Evolutionary conservation across 257 asterid genomes (phyloP), one percentile per base, ranked within the genome.

Genomic region (Salvia splendens): DNA sequence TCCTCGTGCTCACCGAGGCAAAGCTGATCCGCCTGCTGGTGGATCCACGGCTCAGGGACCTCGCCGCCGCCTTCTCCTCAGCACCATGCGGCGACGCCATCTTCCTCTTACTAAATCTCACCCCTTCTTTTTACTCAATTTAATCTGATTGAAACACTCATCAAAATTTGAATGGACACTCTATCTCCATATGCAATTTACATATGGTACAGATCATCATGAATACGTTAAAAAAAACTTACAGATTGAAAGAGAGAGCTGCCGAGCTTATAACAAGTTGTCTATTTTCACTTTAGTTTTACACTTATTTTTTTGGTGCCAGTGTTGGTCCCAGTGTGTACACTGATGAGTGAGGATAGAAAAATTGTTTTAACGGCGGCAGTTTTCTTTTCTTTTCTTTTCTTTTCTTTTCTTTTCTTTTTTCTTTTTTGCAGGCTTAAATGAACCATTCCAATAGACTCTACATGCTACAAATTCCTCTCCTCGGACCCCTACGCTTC

Each of bases 21-120:
- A 81, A 64, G 61, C 95, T 87, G 12, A 78, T 60, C 53, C 87
- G 75, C 70, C 78, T 55, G 49, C 87, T 84, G 69, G 65, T 58
- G 0, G 96, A 86, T 50, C 85, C 76, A 35, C 67, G 84, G 89
- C 95, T 85, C 7, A 82, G 40, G n/a, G 96, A 88, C 80, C 88
- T 67, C 0, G 81, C 78, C 65, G 65, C 83, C 12, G 78, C 83
- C 73, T 70, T 52, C 33, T 86, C 93, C 65, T 84, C 96, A 41
- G 62, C 76, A 16, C 75, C 79, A 69, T 70, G 46, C 15, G 74
- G 20, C 41, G 70, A 50, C 12, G 86, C 77, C 92, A 78, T 82
- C 46, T 72, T 60, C 28, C 46, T 55, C 28, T 20, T 7, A 8
- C 58, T 53, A 61, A 60, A 70, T 20, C 9, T 5, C 38, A 17